Evolutionary conservation across 1,284 basidiomycete species (phyloP).

Genomic region (Trametes pubescens): DNA sequence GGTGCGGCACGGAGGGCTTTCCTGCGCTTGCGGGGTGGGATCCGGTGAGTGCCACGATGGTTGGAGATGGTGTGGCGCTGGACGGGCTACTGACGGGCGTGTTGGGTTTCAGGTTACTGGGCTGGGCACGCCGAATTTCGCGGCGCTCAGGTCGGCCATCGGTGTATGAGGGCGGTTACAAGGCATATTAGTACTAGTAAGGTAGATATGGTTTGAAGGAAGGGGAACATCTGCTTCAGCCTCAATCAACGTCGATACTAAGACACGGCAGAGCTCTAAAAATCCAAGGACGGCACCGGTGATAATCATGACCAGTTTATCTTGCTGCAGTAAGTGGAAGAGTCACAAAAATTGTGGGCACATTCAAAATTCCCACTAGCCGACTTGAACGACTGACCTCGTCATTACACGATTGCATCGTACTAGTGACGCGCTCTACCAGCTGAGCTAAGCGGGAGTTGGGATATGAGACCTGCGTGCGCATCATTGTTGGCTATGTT

Average conservation of each 20-base stretch:
- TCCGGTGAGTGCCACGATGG: not conserved
- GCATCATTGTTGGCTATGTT: too few species aligned
- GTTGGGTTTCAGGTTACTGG: not conserved
- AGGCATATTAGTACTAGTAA: too few species aligned
- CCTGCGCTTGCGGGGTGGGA: not conserved
- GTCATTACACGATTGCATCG: conserved; percentile 43
- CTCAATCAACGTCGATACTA: too few species aligned
- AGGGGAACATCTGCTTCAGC: too few species aligned
- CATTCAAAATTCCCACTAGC: conserved; percentile 51
- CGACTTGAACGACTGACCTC: conserved; percentile 64
- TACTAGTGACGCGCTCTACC: conserved; percentile 65
- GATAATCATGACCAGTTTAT: too few species aligned
- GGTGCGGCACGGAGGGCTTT: not conserved
- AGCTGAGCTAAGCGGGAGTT: conserved; percentile 58
- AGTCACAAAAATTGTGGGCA: too few species aligned
- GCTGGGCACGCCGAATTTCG: not conserved
- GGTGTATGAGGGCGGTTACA: not conserved
- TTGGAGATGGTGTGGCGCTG: not conserved
- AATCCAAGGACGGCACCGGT: too few species aligned
- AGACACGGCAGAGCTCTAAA: too few species aligned
- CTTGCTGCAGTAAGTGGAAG: not conserved
- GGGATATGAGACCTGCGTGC: too few species aligned
- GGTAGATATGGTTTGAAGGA: too few species aligned
- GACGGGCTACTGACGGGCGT: not conserved
- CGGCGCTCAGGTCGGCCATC: not conserved